These are phyloP conservation scores for Somion occarium DNA, from an alignment of 1,284 basidiomycete species.

Conservation along the genomic window DNA sequence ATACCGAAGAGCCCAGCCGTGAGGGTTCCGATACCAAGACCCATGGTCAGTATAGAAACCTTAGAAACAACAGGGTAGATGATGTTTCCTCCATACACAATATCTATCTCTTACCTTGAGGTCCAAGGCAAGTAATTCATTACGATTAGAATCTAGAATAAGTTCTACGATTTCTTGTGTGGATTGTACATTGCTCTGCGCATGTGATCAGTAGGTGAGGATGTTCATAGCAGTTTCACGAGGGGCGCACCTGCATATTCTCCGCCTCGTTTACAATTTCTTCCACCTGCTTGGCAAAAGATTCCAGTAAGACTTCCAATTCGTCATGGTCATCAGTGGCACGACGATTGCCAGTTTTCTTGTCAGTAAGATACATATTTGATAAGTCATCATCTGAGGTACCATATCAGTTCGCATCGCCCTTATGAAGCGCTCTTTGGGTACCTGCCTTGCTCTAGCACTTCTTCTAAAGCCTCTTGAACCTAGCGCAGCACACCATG, in stretches of 20 bases:
- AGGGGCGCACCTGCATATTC: conserved; percentile 65
- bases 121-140: conserved; percentile 88
- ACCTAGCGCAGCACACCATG: conserved; percentile 44
- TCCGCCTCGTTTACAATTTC: conserved; percentile 93
- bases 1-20: conserved; percentile 93
- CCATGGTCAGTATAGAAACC: conserved; percentile 94
- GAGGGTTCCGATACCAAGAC: conserved; percentile 89
- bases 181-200: conserved; percentile 85
- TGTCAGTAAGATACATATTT: conserved; percentile 89
- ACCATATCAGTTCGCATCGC: not conserved
- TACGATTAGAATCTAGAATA: conserved; percentile 95
- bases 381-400: conserved; percentile 83
- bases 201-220: conserved; percentile 5
- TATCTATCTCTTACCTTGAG: conserved; percentile 55
- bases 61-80: conserved; percentile 25
- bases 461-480: conserved; percentile 86
- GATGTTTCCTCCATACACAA: not conserved
- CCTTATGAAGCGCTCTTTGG: not conserved
- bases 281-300: conserved; percentile 93
- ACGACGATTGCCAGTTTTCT: conserved; percentile 54
- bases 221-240: not conserved
- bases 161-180: conserved; percentile 98
- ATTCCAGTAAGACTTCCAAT: conserved; percentile 88
- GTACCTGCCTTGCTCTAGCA: conserved; percentile 76
- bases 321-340: conserved; percentile 84